phyloP scores from a whole-genome alignment of 192 early-diverging fungal species.

The Podila clonocystis region DNA sequence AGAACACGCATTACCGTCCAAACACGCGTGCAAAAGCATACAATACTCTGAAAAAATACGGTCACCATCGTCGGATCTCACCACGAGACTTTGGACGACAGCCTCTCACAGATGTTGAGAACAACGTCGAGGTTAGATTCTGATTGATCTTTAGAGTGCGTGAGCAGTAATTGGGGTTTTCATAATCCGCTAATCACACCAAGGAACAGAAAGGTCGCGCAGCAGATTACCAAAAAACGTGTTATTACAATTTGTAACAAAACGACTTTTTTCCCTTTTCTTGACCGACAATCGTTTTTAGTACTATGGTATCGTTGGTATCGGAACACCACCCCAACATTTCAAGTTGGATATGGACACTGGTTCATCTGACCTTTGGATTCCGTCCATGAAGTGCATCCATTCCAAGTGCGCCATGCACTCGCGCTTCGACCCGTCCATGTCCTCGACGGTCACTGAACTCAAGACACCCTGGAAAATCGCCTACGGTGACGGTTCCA shows the following conservation, averaged over 20 bases:
- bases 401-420: conserved; percentile 17
- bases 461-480: conserved; percentile 50
- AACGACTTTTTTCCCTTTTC: neutral
- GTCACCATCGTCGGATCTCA: conserved; percentile 28
- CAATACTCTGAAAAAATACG: conserved; percentile 42
- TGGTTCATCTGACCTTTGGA: conserved; percentile 78
- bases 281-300: conserved; percentile 14
- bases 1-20: conserved; percentile 26
- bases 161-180: neutral
- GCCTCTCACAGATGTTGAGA: conserved; percentile 52
- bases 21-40: conserved; percentile 30
- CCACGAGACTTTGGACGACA: conserved; percentile 29
- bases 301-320: conserved; percentile 73
- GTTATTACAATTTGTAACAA: neutral
- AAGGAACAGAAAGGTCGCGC: neutral
- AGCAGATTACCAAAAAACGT: neutral
- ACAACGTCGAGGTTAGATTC: conserved; percentile 47
- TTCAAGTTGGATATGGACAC: conserved; percentile 81
- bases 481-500: conserved; percentile 57
- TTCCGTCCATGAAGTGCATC: conserved; percentile 47
- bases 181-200: neutral
- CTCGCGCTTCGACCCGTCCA: conserved; percentile 19
- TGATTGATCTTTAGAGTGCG: neutral
- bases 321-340: conserved; percentile 73
- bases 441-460: conserved; percentile 28